Evolutionary conservation across 805 yeast genomes (phyloP), one percentile per base, ranked within the genome.

Genomic region (Yarrowia sp.): DNA sequence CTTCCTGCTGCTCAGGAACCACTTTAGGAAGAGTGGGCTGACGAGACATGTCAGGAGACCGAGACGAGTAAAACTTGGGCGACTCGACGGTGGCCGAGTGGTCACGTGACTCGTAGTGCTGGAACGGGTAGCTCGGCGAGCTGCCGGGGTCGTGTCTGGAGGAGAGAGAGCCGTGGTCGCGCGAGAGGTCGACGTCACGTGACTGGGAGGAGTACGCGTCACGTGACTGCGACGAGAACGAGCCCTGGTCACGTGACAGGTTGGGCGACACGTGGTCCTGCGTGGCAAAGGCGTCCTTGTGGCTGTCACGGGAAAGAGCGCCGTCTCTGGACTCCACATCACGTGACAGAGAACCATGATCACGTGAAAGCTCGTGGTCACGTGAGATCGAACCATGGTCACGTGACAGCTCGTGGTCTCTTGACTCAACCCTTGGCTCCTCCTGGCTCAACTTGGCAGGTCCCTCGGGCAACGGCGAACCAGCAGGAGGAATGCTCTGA

Each of bases 71-170:
- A 9, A 51, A 36, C 28, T 51, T 36, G 42, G 58, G 58, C 33
- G 43, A 36, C 33, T 51, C 58, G 22, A 35, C 17, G 8, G 39
- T 6, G 9, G 55, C 41, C 7, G 41, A 18, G 11, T 35, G 58
- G 58, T 51, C 58, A 1, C 58, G 43, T 15, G 14, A 14, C 43
- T 51, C 58, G 43, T 51, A 51, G 43, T 51, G 58, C 43, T 51
- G 43, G 58, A 51, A 51, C 6, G 58, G 58, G 58, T 51, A 51
- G 43, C 58, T 36, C 22, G 58, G 58, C 8, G 43, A 48, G 15
- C 13, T 11, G 1, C 17, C 55, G 5, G 55, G 55, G 17, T 48
- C 31, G 14, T 13, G n/a, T 22, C 33, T 28, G 35, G 50, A 31
- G 28, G 53, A 47, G 10, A 32, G 35, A 2, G 53, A 47, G n/a